Evolutionary conservation across 139 green algal species (phyloP).

Genomic region (Volvox reticuliferus): DNA sequence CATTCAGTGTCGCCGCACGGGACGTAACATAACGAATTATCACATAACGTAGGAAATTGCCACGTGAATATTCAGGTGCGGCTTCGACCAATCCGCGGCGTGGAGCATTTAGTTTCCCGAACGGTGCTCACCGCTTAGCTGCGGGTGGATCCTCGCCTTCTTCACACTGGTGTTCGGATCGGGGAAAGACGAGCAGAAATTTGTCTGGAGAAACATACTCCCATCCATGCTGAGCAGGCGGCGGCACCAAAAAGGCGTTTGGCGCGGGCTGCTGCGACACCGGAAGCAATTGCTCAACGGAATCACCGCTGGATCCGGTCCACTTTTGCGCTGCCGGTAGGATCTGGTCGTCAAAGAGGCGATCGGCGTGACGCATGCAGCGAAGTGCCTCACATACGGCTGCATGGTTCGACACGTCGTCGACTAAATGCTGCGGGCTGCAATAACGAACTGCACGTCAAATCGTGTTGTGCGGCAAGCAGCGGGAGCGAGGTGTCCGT

Average conservation of each 20-base stretch:
- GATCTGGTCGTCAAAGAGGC: background rate
- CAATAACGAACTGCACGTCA: constrained; percentile 16
- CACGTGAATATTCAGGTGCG: no score
- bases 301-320: no score
- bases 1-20: no score
- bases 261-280: no score
- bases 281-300: no score
- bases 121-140: background rate
- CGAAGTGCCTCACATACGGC: background rate
- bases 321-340: background rate
- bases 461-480: no score
- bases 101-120: no score
- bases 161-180: background rate
- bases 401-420: background rate
- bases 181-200: background rate
- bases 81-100: no score
- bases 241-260: background rate
- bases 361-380: constrained; percentile 1
- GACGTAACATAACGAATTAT: no score
- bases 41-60: no score
- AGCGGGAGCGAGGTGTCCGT: no score
- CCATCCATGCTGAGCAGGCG: background rate
- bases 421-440: background rate
- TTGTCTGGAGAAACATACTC: background rate
- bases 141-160: background rate